Evolutionary conservation across 768 basidiomycete genomes (phyloP).

Genomic region (Amanita pallidorosea): DNA sequence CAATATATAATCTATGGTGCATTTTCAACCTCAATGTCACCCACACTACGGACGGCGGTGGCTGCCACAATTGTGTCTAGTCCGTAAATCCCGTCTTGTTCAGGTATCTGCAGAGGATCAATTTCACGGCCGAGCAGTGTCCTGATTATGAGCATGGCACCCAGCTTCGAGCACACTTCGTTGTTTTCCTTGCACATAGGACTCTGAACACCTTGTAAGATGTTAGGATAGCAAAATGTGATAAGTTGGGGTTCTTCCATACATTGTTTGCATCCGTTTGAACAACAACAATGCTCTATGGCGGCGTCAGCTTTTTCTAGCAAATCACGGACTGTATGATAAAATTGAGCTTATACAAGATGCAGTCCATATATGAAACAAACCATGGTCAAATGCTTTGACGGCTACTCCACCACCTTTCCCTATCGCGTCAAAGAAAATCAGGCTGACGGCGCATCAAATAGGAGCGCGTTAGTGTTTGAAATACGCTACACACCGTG

Average conservation of each 20-base stretch:
- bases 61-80: constrained; percentile 48
- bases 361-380: constrained; percentile 7
- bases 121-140: constrained; percentile 41
- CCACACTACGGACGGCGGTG: constrained; percentile 29
- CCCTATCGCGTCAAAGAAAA: constrained; percentile 70
- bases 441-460: constrained; percentile 36
- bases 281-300: constrained; percentile 55
- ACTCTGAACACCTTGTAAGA: constrained; percentile 53
- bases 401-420: constrained; percentile 62
- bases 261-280: constrained; percentile 66
- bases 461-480: background rate
- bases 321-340: constrained; percentile 38
- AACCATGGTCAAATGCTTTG: constrained; percentile 79
- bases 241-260: constrained; percentile 9
- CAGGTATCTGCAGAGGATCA: constrained; percentile 25
- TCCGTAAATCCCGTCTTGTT: constrained; percentile 18
- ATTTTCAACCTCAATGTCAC: constrained; percentile 36
- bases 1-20: constrained; percentile 7
- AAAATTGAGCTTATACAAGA: constrained; percentile 1
- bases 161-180: constrained; percentile 61
- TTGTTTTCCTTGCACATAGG: constrained; percentile 60
- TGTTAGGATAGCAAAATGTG: background rate
- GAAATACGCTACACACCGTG: constrained; percentile 28
- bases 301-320: constrained; percentile 45
- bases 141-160: constrained; percentile 59